Evolutionary conservation across 2,329 filamentous ascomycete species (phyloP), one percentile per base, ranked within the genome.

Genomic region (Cladosporium sp.): DNA sequence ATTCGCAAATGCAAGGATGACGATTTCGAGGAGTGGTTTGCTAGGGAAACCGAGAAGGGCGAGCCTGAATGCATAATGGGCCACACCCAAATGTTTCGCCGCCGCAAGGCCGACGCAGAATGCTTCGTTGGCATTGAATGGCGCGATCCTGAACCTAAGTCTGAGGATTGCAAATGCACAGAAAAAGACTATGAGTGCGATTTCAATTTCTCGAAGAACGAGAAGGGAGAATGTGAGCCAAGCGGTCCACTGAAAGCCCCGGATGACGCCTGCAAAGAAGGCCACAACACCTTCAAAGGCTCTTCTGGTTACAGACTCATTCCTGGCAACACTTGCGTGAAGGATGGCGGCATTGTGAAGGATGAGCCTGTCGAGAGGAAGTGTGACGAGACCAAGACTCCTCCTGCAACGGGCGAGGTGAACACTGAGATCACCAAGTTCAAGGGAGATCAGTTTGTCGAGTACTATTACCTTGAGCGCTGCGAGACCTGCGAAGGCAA

Each of bases 141-240:
- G 72, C 83, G 89, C 62, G 86, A 93, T 55, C 83, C 87, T 0
- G 70, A 80, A 29, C 81, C 86, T 1, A 74, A 84, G 53, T 85
- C 80, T 22, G 81, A 88, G 59, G 70, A 82, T 40, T 98, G 93
- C 73, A 82, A 88, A 35, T 98, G 93, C 69, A 83, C 84, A 0
- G 81, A 86, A 51, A 74, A 77, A 29, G 94, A 98, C 67, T 98
- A 95, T 66, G 93, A 98, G 70, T 98, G 93, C 67, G 92, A 97
- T 65, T 60, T 57, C 51, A 94, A 95, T 67, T 97, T 95, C 65
- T 73, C 83, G 52, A 80, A 80, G 59, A 74, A 80, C 3, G 82
- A 92, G 54, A 77, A 79, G 46, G 80, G 79, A 43, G 77, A 84
- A 54, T 97, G 93, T 65, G 75, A 82, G 19, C 77, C 79, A 7